Evolutionary conservation across 2,329 filamentous ascomycete species (phyloP).

Genomic region (Trichoderma pleuroti): DNA sequence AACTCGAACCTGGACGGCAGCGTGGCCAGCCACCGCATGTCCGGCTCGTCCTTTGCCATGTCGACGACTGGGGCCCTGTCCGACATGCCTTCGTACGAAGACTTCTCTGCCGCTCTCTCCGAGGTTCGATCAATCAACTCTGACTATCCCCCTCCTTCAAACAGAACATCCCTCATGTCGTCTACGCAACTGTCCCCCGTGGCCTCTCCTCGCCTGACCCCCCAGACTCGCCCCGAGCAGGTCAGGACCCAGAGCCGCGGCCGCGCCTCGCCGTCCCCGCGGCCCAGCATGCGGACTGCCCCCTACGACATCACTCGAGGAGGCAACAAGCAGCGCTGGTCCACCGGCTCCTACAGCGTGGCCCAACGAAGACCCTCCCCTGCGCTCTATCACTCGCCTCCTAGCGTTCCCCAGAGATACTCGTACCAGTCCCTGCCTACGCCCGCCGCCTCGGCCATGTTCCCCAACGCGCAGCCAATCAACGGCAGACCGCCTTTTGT

Average conservation of each 20-base stretch:
- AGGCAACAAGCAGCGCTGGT: slow-evolving; percentile 73
- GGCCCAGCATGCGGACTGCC: slow-evolving; percentile 63
- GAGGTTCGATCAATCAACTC: slow-evolving; percentile 65
- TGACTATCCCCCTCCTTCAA: slow-evolving; percentile 64
- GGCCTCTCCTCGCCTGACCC: slow-evolving; percentile 64
- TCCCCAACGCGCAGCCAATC: slow-evolving; percentile 48
- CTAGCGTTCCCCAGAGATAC: slow-evolving; percentile 55
- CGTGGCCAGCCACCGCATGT: slow-evolving; percentile 60
- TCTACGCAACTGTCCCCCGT: slow-evolving; percentile 70
- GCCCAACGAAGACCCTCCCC: slow-evolving; percentile 49
- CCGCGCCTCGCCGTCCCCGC: slow-evolving; percentile 67
- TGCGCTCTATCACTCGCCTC: slow-evolving; percentile 60
- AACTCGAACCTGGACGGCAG: slow-evolving; percentile 47
- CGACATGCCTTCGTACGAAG: slow-evolving; percentile 68
- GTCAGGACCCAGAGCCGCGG: slow-evolving; percentile 64
- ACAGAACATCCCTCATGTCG: slow-evolving; percentile 66
- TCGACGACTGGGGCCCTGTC: slow-evolving; percentile 63
- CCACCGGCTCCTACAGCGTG: slow-evolving; percentile 62
- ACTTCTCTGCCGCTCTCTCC: slow-evolving; percentile 63
- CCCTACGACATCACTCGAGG: slow-evolving; percentile 64
- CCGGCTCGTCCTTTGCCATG: slow-evolving; percentile 70
- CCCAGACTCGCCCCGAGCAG: slow-evolving; percentile 57
- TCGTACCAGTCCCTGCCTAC: slow-evolving; percentile 37
- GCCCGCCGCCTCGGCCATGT: slow-evolving; percentile 34
- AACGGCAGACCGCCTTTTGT: slow-evolving; percentile 56